Percentiles rank a stretch among this genome's conserved stretches.
Evolutionary conservation across 2,329 filamentous ascomycete genomes (phyloP).

Genomic region (Fonsecaea monophora): DNA sequence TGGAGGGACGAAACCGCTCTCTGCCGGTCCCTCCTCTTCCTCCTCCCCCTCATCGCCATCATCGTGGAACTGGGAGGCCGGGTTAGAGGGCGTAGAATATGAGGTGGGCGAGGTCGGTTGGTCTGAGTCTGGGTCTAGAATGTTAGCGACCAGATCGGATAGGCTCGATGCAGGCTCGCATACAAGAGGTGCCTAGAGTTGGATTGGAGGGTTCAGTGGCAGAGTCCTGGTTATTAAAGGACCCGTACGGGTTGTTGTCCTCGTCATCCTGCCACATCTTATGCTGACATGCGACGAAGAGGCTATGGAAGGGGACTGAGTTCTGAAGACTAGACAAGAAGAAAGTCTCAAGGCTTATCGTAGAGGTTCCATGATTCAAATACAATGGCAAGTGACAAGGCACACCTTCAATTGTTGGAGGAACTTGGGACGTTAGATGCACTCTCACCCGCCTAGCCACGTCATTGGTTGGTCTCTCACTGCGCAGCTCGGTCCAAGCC

Average conservation of each 20-base stretch:
- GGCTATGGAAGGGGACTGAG: neutral
- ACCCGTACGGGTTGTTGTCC: conserved; percentile 97
- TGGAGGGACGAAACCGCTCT: conserved; percentile 64
- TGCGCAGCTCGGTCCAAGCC: neutral
- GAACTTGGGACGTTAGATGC: conserved; percentile 3
- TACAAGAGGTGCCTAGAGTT: conserved; percentile 31
- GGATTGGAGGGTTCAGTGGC: conserved; percentile 25
- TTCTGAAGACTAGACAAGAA: neutral
- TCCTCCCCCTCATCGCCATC: conserved; percentile 62
- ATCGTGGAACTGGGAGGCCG: conserved; percentile 67
- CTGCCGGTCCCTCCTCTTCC: conserved; percentile 54
- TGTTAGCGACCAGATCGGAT: conserved; percentile 18
- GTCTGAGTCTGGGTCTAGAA: conserved; percentile 61
- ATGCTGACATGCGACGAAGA: neutral
- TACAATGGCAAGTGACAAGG: conserved; percentile 11
- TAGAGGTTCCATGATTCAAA: neutral
- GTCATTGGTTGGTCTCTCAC: conserved; percentile 26
- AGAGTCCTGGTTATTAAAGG: conserved; percentile 81
- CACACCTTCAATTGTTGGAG: conserved; percentile 15
- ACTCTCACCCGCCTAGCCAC: conserved; percentile 21
- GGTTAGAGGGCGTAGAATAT: conserved; percentile 72
- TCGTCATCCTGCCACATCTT: conserved; percentile 94
- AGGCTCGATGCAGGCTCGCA: conserved; percentile 6
- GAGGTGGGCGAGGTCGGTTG: conserved; percentile 70
- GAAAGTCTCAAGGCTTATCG: neutral